Evolutionary conservation across 2,329 filamentous ascomycete genomes (phyloP).

Genomic region (Ustulina deusta): DNA sequence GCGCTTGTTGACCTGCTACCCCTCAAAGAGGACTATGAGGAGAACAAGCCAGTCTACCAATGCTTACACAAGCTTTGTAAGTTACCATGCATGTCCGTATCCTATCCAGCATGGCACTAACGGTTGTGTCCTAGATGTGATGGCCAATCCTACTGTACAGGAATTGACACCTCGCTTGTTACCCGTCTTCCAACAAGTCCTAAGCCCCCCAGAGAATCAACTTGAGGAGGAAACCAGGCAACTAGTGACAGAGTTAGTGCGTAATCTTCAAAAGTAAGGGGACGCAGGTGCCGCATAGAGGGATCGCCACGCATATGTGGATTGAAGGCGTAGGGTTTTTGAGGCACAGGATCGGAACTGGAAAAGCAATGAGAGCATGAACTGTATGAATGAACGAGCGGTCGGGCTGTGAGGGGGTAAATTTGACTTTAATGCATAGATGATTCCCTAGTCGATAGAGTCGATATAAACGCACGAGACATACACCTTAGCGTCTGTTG

Average conservation of each 20-base stretch:
- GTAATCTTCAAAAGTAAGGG: slow-evolving; percentile 44
- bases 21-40: slow-evolving; percentile 92
- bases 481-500: slow-evolving; percentile 21
- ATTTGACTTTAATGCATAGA: slow-evolving; percentile 44
- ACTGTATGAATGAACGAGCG: slow-evolving; percentile 48
- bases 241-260: slow-evolving; percentile 73
- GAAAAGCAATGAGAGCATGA: slow-evolving; percentile 45
- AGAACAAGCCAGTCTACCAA: slow-evolving; percentile 93
- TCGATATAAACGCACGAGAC: slow-evolving; percentile 26
- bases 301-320: slow-evolving; percentile 17
- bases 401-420: slow-evolving; percentile 37
- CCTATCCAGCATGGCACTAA: slow-evolving; percentile 40
- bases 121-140: slow-evolving; percentile 63
- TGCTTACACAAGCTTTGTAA: slow-evolving; percentile 89
- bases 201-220: slow-evolving; percentile 79
- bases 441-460: slow-evolving; percentile 51
- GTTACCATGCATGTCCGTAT: slow-evolving; percentile 49
- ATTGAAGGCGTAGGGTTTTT: slow-evolving; percentile 18
- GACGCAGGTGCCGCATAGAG: neutral
- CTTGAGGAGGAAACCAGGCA: slow-evolving; percentile 77
- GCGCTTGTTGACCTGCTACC: slow-evolving; percentile 83
- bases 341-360: slow-evolving; percentile 18
- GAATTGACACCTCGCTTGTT: slow-evolving; percentile 77
- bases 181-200: slow-evolving; percentile 78
- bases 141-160: slow-evolving; percentile 76